Percentiles rank a stretch among this genome's conserved stretches.
Evolutionary conservation across 352 stramenopile genomes (phyloP).

Genomic region (Phytopythium helicoides): DNA sequence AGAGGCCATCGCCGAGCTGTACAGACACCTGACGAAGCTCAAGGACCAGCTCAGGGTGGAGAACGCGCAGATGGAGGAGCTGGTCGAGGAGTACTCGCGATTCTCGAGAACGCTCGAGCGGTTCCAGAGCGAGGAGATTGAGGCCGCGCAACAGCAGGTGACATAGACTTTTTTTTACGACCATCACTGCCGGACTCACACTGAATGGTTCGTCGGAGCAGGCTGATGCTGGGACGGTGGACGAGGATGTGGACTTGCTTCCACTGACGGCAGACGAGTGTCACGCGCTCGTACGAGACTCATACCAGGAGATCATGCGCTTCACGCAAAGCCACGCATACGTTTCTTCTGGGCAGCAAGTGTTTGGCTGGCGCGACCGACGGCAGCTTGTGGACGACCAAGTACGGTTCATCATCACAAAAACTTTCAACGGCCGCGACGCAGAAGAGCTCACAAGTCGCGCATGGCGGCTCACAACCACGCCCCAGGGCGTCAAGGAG

Average conservation of each 20-base stretch:
- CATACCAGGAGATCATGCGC: conserved; percentile 37
- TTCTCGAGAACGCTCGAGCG: conserved; percentile 36
- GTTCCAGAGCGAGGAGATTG: conserved; percentile 25
- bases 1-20: conserved; percentile 31
- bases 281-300: conserved; percentile 24
- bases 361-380: conserved; percentile 60
- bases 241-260: conserved; percentile 9
- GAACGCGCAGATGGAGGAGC: conserved; percentile 45
- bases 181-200: too few relatives aligned
- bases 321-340: conserved; percentile 44
- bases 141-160: conserved; percentile 10
- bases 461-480: conserved; percentile 39
- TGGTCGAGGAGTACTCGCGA: conserved; percentile 31
- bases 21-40: conserved; percentile 46
- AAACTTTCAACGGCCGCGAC: conserved; percentile 35
- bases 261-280: conserved; percentile 37
- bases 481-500: conserved; percentile 16
- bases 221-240: background rate
- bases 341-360: conserved; percentile 35
- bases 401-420: conserved; percentile 55
- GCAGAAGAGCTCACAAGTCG: conserved; percentile 26
- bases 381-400: conserved; percentile 35
- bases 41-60: conserved; percentile 51
- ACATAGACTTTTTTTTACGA: too few relatives aligned
- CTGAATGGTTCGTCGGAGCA: too few relatives aligned